Percentiles rank a stretch among this genome's conserved stretches.
phyloP scores from a whole-genome alignment of 495 filamentous ascomycete species.

The Entonaema liquescens region DNA sequence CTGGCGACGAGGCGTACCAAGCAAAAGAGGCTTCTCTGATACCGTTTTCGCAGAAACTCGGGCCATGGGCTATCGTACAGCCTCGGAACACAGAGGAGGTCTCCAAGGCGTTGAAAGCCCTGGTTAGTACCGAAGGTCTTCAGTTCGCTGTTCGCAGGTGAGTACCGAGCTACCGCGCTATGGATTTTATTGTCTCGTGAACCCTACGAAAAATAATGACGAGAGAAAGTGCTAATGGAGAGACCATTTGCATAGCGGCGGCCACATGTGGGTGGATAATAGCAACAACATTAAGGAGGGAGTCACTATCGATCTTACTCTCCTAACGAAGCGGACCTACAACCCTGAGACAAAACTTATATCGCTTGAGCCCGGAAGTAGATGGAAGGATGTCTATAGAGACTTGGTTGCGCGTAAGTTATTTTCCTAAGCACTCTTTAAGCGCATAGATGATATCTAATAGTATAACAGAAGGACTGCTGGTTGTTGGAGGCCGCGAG shows the following conservation, averaged over 20 bases:
- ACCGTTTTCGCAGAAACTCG: slow-evolving; percentile 48
- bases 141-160: neutral
- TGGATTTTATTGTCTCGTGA: neutral
- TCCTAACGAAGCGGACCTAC: neutral
- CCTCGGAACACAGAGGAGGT: slow-evolving; percentile 48
- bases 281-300: neutral
- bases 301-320: neutral
- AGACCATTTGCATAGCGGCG: neutral
- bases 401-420: neutral
- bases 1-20: neutral
- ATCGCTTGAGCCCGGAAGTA: neutral
- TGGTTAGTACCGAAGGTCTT: slow-evolving; percentile 32
- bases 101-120: slow-evolving; percentile 43
- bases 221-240: neutral
- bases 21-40: neutral
- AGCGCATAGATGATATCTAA: neutral
- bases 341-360: neutral
- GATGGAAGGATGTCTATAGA: slow-evolving; percentile 1
- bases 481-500: slow-evolving; percentile 65
- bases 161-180: neutral
- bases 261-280: neutral
- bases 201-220: neutral
- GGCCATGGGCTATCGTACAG: slow-evolving; percentile 48
- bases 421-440: no score
- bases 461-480: slow-evolving; percentile 47